A percentile compares a stretch with the other conserved stretches of the same genome.
phyloP scores from a whole-genome alignment of 257 asterid species.

The Rehmannia glutinosa region DNA sequence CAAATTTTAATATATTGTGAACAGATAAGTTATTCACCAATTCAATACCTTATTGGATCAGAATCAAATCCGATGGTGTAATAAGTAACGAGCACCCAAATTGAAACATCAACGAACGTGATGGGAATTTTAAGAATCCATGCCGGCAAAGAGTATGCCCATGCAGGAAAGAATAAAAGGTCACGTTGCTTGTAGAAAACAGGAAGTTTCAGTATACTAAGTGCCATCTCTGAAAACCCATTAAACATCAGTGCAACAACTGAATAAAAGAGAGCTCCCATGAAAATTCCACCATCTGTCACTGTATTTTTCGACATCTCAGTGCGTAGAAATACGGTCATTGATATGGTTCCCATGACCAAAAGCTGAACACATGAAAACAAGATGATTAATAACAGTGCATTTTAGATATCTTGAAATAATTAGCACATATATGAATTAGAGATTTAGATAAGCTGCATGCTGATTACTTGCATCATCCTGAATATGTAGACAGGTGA shows the following conservation, averaged over 20 bases:
- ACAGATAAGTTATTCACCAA: not conserved
- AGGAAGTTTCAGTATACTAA: slow-evolving; percentile 65
- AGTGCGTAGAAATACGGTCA: slow-evolving; percentile 50
- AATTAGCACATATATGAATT: too few relatives aligned
- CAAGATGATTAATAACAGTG: not conserved
- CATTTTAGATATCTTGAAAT: too few relatives aligned
- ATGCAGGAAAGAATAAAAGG: slow-evolving; percentile 64
- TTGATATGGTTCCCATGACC: slow-evolving; percentile 48
- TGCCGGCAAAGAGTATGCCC: slow-evolving; percentile 70
- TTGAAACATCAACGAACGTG: slow-evolving; percentile 42
- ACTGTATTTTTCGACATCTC: slow-evolving; percentile 43
- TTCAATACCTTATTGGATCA: slow-evolving; percentile 39
- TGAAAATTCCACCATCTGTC: slow-evolving; percentile 52
- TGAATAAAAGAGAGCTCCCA: slow-evolving; percentile 64
- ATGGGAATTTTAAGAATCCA: slow-evolving; percentile 67
- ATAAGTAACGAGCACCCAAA: slow-evolving; percentile 47
- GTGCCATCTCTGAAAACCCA: slow-evolving; percentile 73
- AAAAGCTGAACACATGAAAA: slow-evolving; percentile 32
- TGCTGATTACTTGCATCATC: slow-evolving; percentile 43
- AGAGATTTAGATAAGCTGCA: slow-evolving; percentile 49
- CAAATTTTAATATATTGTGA: too few relatives aligned
- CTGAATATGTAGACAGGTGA: slow-evolving; percentile 74
- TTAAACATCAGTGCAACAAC: slow-evolving; percentile 58
- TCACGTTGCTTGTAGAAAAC: slow-evolving; percentile 78
- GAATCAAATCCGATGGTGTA: slow-evolving; percentile 55